These are phyloP conservation scores for Ceratobasidium sp. DNA, from an alignment of 1,284 basidiomycete genomes.

Conservation along the genomic window DNA sequence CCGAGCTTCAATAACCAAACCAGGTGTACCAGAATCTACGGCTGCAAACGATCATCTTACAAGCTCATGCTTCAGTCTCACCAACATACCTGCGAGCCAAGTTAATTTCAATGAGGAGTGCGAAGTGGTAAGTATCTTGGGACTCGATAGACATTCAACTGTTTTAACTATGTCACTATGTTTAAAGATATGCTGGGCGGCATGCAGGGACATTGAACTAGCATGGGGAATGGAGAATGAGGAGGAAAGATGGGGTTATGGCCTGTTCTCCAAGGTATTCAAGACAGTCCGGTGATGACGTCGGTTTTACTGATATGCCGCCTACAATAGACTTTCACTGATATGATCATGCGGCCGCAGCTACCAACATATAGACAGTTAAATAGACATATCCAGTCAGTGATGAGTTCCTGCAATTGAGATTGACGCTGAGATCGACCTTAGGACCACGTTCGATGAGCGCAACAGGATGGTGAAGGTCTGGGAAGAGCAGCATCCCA, in stretches of 20 bases:
- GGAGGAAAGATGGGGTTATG: neutral
- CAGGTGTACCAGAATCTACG: neutral
- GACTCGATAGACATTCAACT: no score
- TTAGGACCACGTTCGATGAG: neutral
- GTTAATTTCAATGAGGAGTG: neutral
- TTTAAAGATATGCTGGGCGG: slow-evolving; percentile 35
- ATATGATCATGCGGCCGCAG: neutral
- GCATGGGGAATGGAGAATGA: neutral
- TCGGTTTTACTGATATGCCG: neutral
- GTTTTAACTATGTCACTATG: no score
- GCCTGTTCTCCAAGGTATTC: neutral
- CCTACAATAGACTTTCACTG: neutral
- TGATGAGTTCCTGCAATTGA: no score
- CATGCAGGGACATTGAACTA: neutral
- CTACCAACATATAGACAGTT: neutral
- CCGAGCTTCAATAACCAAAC: neutral
- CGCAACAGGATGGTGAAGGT: neutral
- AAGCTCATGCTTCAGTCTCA: neutral
- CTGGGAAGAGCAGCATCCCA: neutral
- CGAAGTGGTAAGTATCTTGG: slow-evolving; percentile 2
- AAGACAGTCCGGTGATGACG: no score
- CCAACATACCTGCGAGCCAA: neutral
- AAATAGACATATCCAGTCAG: slow-evolving; percentile 9
- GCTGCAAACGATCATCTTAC: neutral
- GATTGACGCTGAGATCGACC: no score